Percentiles rank a stretch among this genome's conserved stretches.
Conservation (phyloP, 108 stramenopile genomes). For the Mediolabrus comicus region DNA sequence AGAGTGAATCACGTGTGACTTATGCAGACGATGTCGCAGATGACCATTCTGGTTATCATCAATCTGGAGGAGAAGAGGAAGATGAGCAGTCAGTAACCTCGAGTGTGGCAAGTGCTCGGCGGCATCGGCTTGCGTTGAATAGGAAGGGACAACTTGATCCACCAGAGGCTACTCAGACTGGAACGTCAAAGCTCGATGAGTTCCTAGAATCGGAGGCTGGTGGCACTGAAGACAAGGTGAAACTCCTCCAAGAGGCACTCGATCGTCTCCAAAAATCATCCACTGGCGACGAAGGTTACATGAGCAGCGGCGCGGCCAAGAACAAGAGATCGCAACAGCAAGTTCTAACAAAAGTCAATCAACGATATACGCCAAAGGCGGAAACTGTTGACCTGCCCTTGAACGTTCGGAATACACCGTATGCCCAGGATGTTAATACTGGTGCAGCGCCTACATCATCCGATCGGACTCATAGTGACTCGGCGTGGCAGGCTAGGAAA, state of each 20-base stretch:
- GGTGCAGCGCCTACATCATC: not conserved
- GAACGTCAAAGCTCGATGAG: not conserved
- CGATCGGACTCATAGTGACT: not conserved
- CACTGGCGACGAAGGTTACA: not conserved
- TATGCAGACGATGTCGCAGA: not conserved
- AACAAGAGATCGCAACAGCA: not conserved
- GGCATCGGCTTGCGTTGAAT: conserved; percentile 29
- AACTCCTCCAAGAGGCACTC: not conserved
- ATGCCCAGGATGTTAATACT: conserved; percentile 3
- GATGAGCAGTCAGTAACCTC: conserved; percentile 30
- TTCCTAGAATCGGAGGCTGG: not conserved
- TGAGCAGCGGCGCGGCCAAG: not conserved
- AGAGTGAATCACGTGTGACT: not conserved
- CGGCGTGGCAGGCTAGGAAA: conserved; percentile 40
- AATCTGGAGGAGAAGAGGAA: not conserved
- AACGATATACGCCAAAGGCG: not conserved
- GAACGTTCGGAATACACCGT: not conserved
- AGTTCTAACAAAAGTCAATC: not conserved
- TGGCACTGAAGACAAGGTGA: not conserved
- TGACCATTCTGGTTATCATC: not conserved
- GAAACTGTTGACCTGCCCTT: not conserved
- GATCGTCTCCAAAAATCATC: not conserved
- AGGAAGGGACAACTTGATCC: not conserved
- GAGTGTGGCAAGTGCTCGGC: conserved; percentile 29
- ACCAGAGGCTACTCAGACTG: not conserved